Conservation (phyloP, 768 basidiomycete species). For the Trametes cinnabarina region DNA sequence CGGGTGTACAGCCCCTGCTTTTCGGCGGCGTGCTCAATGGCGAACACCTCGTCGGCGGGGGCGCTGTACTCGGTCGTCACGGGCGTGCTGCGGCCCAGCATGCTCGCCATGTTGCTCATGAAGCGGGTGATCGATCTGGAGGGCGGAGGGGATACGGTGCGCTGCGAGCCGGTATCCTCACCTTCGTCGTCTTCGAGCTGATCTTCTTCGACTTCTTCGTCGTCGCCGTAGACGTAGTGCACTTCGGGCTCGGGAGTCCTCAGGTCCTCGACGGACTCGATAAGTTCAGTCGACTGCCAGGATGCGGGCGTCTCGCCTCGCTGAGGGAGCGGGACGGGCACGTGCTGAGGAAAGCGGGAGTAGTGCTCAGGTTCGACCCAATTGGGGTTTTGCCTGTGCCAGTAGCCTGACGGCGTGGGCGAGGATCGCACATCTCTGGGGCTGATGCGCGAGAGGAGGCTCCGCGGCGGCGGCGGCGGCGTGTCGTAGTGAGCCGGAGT, state of each 20-base stretch:
- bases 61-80: conserved; percentile 33
- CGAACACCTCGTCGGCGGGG: conserved; percentile 26
- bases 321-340: conserved; percentile 3
- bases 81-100: conserved; percentile 24
- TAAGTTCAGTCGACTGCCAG: conserved; percentile 28
- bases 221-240: not conserved
- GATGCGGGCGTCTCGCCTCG: conserved; percentile 15
- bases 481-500: not conserved
- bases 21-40: conserved; percentile 28
- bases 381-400: conserved; percentile 35
- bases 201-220: conserved; percentile 7
- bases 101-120: conserved; percentile 19
- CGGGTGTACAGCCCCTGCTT: conserved; percentile 30
- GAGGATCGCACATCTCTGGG: conserved; percentile 11
- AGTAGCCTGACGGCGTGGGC: conserved; percentile 21
- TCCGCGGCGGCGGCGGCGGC: not conserved
- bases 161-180: not conserved
- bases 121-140: conserved; percentile 7
- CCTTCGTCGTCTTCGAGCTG: not conserved
- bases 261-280: conserved; percentile 4
- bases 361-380: conserved; percentile 27
- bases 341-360: not conserved
- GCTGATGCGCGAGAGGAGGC: not conserved
- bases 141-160: conserved; percentile 9
- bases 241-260: not conserved